These are phyloP conservation scores for Coccomyxa sp. DNA, from an alignment of 139 green algal genomes.

Conservation along the genomic window DNA sequence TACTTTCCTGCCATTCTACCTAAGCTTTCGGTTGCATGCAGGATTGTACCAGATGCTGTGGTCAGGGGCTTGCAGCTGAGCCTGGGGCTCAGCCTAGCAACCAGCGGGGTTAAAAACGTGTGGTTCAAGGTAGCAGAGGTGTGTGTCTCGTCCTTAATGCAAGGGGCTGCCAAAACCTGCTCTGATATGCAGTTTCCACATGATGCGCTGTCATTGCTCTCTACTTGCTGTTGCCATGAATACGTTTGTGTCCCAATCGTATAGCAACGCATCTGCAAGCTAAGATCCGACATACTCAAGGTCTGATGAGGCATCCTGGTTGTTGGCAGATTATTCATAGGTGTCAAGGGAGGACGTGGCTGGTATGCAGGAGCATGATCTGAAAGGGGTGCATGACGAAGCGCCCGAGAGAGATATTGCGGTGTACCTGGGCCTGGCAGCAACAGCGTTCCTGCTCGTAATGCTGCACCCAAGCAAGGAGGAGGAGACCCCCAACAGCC, in stretches of 20 bases:
- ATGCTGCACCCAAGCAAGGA: neutral
- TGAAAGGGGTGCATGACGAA: neutral
- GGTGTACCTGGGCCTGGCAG: slow-evolving; percentile 2
- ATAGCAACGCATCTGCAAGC: too few relatives aligned
- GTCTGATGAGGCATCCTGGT: too few relatives aligned
- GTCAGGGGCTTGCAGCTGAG: slow-evolving; percentile 63
- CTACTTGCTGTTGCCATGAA: neutral
- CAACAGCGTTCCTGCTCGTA: neutral
- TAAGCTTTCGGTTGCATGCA: slow-evolving; percentile 1
- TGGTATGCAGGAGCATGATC: neutral
- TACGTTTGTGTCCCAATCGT: too few relatives aligned
- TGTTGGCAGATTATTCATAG: neutral
- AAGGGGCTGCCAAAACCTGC: too few relatives aligned
- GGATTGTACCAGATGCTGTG: slow-evolving; percentile 25
- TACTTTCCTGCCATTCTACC: too few relatives aligned
- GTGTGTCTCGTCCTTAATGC: neutral
- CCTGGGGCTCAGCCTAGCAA: slow-evolving; percentile 64
- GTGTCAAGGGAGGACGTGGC: neutral
- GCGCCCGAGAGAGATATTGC: neutral
- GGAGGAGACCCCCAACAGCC: too few relatives aligned
- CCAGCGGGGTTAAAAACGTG: slow-evolving; percentile 38
- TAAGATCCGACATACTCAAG: too few relatives aligned
- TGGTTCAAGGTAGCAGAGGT: slow-evolving; percentile 7
- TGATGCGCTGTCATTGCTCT: neutral
- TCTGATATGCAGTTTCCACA: neutral